Conservation (phyloP, 129 eudicot species). For the Centella asiatica region DNA sequence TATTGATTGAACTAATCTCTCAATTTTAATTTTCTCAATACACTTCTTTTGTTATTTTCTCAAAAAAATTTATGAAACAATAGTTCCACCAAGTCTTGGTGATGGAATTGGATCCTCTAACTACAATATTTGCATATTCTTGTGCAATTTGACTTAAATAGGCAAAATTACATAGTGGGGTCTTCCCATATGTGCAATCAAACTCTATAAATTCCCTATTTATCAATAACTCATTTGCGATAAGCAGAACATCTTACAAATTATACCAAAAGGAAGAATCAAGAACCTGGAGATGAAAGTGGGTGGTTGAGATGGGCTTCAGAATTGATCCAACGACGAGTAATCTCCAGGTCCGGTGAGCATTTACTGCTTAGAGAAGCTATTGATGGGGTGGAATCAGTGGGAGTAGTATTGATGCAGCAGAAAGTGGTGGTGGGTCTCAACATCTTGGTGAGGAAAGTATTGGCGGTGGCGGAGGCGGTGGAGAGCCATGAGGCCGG, state of each 20-base stretch:
- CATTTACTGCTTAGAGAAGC: neutral
- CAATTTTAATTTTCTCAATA: no score
- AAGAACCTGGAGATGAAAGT: slow-evolving; percentile 15
- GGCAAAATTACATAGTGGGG: no score
- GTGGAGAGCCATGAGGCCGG: slow-evolving; percentile 7
- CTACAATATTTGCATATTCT: no score
- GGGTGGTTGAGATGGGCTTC: neutral
- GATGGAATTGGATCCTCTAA: no score
- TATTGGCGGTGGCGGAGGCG: neutral
- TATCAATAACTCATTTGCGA: neutral
- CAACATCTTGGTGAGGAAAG: neutral
- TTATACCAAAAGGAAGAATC: neutral
- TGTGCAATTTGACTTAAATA: no score
- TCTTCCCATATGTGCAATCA: no score
- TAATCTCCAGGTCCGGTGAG: slow-evolving; percentile 4
- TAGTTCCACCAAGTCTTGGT: no score
- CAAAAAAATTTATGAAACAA: no score
- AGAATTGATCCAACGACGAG: slow-evolving; percentile 23
- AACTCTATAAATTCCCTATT: neutral
- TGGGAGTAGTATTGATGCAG: slow-evolving; percentile 8
- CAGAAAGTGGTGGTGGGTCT: slow-evolving; percentile 6
- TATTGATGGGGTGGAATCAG: neutral
- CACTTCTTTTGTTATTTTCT: no score
- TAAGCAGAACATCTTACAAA: neutral
- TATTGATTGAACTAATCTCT: no score